Conservation (phyloP, 2,329 filamentous ascomycete genomes). For the Talaromyces sp. region DNA sequence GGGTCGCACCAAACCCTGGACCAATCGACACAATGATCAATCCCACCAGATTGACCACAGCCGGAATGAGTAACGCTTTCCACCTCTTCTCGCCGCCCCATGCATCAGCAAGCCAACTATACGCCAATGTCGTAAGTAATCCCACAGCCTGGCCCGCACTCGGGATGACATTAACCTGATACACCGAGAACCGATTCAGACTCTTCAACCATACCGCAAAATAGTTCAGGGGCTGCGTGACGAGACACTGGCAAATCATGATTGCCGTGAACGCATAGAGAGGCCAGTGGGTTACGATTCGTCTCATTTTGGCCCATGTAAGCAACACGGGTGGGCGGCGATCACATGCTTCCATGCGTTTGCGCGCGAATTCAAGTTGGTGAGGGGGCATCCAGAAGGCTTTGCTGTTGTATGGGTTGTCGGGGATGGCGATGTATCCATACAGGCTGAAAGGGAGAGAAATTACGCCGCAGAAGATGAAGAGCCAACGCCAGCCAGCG, state of each 20-base stretch:
- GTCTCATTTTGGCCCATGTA: constrained; percentile 21
- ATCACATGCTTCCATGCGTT: constrained; percentile 19
- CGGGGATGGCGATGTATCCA: constrained; percentile 32
- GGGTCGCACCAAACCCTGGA: constrained; percentile 23
- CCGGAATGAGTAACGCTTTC: constrained; percentile 21
- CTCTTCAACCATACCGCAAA: constrained; percentile 23
- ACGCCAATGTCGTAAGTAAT: constrained; percentile 21
- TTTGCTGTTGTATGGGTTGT: constrained; percentile 33
- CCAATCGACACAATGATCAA: constrained; percentile 22
- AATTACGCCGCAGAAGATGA: constrained; percentile 33
- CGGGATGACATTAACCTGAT: constrained; percentile 25
- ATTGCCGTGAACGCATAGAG: constrained; percentile 21
- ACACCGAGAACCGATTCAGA: constrained; percentile 21
- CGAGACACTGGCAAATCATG: constrained; percentile 22
- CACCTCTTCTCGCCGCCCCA: constrained; percentile 21
- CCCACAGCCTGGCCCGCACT: constrained; percentile 20
- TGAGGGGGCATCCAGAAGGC: constrained; percentile 20
- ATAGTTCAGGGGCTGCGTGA: constrained; percentile 23
- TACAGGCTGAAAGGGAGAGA: constrained; percentile 27
- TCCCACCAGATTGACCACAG: constrained; percentile 22
- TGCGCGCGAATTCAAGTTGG: constrained; percentile 12
- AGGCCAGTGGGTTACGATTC: constrained; percentile 21
- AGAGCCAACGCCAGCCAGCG: constrained; percentile 30
- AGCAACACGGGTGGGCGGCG: constrained; percentile 17
- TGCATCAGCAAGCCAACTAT: constrained; percentile 22